phyloP scores from a whole-genome alignment of 768 basidiomycete species.

The Boletus reticuloceps region DNA sequence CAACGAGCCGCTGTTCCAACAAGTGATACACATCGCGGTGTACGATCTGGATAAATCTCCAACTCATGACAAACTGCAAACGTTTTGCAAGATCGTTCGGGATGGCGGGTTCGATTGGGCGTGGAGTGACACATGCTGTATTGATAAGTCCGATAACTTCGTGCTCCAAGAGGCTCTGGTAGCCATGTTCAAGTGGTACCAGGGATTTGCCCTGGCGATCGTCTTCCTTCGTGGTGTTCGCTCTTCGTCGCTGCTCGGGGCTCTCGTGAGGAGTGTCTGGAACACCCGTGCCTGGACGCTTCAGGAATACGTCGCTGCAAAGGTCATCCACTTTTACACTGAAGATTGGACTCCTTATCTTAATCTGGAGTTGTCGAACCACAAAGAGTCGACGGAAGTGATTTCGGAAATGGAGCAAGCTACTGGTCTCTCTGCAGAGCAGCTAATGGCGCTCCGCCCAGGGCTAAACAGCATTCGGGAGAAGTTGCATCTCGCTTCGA shows the following conservation, averaged over 20 bases:
- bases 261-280: neutral
- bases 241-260: neutral
- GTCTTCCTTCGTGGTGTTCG: neutral
- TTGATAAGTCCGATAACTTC: neutral
- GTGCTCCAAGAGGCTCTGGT: neutral
- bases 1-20: neutral
- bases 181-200: neutral
- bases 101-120: neutral
- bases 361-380: neutral
- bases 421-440: neutral
- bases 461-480: neutral
- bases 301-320: neutral
- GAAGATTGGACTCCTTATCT: neutral
- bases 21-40: neutral
- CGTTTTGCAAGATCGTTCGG: neutral
- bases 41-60: neutral
- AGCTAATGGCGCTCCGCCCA: neutral
- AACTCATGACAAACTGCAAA: neutral
- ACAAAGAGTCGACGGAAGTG: neutral
- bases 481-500: neutral
- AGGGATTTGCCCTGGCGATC: neutral
- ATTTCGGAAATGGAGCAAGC: neutral
- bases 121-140: neutral
- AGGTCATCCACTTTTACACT: neutral
- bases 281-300: neutral